These are phyloP conservation scores for Tuctoria greenei DNA, from an alignment of 176 grass and related monocot species.

Conservation along the genomic window DNA sequence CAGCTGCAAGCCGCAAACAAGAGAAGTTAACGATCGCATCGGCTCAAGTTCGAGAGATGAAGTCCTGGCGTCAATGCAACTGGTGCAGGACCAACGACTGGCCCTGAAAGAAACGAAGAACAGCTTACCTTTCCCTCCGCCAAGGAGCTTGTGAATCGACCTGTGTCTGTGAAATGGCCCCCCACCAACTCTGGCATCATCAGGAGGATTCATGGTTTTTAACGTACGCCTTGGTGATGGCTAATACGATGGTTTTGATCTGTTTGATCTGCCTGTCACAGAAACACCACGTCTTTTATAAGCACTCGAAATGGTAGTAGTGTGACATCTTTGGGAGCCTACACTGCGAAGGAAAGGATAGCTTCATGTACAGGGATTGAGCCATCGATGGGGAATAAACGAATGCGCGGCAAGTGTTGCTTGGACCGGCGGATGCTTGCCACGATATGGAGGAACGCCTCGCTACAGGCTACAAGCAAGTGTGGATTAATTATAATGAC, in stretches of 20 bases:
- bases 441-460: neutral
- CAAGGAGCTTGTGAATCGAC: slow-evolving; percentile 47
- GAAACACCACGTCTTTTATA: slow-evolving; percentile 31
- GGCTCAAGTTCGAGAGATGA: neutral
- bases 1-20: slow-evolving; percentile 41
- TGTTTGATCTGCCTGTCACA: slow-evolving; percentile 3
- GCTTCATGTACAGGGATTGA: slow-evolving; percentile 42
- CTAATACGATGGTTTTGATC: neutral
- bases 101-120: neutral
- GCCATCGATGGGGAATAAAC: slow-evolving; percentile 29
- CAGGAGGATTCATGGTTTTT: slow-evolving; percentile 46
- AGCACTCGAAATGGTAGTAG: slow-evolving; percentile 16
- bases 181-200: neutral
- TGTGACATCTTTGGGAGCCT: neutral
- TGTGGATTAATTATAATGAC: neutral
- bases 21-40: neutral
- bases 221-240: neutral
- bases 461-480: slow-evolving; percentile 5
- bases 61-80: neutral
- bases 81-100: neutral
- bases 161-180: slow-evolving; percentile 40
- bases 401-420: slow-evolving; percentile 17
- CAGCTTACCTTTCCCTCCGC: slow-evolving; percentile 56
- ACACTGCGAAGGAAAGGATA: slow-evolving; percentile 60
- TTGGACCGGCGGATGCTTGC: slow-evolving; percentile 26